A percentile compares a stretch with the other conserved stretches of the same genome.
phyloP scores from a whole-genome alignment of 345 rosid species.

The Eucalyptus guilfoylei region DNA sequence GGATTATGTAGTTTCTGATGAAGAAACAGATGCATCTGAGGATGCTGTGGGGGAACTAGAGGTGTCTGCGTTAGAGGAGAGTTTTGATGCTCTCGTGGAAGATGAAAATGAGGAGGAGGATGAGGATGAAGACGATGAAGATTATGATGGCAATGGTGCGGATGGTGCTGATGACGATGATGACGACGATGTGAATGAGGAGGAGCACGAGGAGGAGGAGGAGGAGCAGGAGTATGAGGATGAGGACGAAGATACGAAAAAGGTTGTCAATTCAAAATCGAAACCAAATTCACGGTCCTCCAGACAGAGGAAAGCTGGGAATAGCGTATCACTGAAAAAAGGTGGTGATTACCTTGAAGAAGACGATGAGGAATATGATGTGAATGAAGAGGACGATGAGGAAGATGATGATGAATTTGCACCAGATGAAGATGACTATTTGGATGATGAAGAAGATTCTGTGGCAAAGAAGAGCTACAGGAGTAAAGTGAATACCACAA shows the following conservation, averaged over 20 bases:
- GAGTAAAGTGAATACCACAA: background rate
- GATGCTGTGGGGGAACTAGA: conserved; percentile 52
- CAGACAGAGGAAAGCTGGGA: background rate
- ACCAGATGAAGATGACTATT: conserved; percentile 50
- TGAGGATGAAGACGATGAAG: conserved; percentile 20
- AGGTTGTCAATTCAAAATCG: conserved; percentile 34
- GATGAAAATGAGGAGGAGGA: conserved; percentile 11
- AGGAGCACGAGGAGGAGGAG: conserved; percentile 18
- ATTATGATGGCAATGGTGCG: background rate
- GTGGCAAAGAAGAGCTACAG: conserved; percentile 13
- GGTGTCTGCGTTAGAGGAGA: conserved; percentile 44
- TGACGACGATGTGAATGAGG: conserved; percentile 15
- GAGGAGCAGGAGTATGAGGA: conserved; percentile 24
- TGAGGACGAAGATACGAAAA: conserved; percentile 37
- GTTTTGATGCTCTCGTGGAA: conserved; percentile 20
- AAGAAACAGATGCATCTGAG: conserved; percentile 50
- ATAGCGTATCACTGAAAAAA: background rate
- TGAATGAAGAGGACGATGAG: conserved; percentile 20
- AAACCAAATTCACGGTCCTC: background rate
- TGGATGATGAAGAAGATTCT: conserved; percentile 65
- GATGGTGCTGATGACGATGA: conserved; percentile 12
- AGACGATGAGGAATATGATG: conserved; percentile 12
- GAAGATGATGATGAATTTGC: conserved; percentile 42
- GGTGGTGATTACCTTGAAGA: background rate
- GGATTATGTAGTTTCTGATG: conserved; percentile 84